These are phyloP conservation scores for Lanmaoa pseudosensibilis DNA, from an alignment of 768 basidiomycete species.

Conservation along the genomic window DNA sequence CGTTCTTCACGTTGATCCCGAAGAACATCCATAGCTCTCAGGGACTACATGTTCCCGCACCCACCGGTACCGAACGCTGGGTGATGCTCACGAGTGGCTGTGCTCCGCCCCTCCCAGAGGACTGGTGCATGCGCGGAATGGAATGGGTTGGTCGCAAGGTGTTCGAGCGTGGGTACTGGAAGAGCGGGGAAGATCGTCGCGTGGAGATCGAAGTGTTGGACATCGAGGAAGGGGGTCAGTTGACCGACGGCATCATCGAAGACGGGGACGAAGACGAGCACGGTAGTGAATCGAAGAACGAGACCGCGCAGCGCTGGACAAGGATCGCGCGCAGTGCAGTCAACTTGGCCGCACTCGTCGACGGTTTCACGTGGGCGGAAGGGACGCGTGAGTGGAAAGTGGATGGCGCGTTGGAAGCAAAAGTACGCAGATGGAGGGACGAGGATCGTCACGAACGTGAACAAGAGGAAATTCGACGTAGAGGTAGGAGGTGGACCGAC, in stretches of 20 bases:
- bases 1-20: slow-evolving; percentile 63
- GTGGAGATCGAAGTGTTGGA: slow-evolving; percentile 81
- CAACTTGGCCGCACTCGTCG: slow-evolving; percentile 64
- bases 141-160: slow-evolving; percentile 92
- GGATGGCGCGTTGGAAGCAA: slow-evolving; percentile 63
- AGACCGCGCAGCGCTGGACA: slow-evolving; percentile 66
- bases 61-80: slow-evolving; percentile 50
- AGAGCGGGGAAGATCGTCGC: slow-evolving; percentile 61
- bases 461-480: slow-evolving; percentile 65
- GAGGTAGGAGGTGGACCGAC: slow-evolving; percentile 61
- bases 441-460: slow-evolving; percentile 66
- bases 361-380: slow-evolving; percentile 71
- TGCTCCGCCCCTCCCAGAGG: slow-evolving; percentile 78
- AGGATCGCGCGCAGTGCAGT: slow-evolving; percentile 71
- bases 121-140: slow-evolving; percentile 95
- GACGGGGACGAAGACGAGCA: slow-evolving; percentile 61
- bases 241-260: slow-evolving; percentile 79
- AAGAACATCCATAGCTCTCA: slow-evolving; percentile 50
- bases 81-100: slow-evolving; percentile 69
- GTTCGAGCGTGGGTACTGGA: slow-evolving; percentile 95
- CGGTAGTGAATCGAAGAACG: slow-evolving; percentile 23
- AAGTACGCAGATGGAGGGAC: slow-evolving; percentile 67
- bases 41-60: slow-evolving; percentile 36
- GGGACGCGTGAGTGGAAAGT: slow-evolving; percentile 62
- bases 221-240: slow-evolving; percentile 51